A percentile compares a stretch with the other conserved stretches of the same genome.
Conservation (phyloP, 179 eudicot species). For the Actinidia chinensis region DNA sequence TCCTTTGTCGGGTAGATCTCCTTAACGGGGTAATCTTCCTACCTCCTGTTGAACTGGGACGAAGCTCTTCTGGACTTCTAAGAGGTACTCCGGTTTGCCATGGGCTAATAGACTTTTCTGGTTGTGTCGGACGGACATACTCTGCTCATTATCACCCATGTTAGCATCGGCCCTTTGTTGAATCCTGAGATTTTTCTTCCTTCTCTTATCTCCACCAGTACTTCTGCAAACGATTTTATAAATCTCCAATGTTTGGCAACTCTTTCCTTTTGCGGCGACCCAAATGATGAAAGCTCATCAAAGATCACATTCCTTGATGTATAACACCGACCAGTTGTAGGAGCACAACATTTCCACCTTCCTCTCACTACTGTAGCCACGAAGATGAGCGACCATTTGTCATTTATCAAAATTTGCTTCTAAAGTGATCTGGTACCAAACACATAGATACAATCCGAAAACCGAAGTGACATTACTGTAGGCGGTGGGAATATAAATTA, state of each 20-base stretch:
- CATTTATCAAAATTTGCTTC: too few relatives aligned
- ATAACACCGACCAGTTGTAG: neutral
- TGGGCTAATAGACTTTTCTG: neutral
- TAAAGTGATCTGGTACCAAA: too few relatives aligned
- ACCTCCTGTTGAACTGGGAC: neutral
- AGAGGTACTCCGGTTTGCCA: neutral
- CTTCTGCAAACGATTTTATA: neutral
- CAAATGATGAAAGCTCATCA: neutral
- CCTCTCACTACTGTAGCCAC: conserved; percentile 4
- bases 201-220: too few relatives aligned
- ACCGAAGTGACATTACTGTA: too few relatives aligned
- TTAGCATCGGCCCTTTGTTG: too few relatives aligned
- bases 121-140: too few relatives aligned
- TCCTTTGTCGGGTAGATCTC: neutral
- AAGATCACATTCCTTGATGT: conserved; percentile 12
- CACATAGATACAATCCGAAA: too few relatives aligned
- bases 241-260: too few relatives aligned
- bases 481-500: too few relatives aligned
- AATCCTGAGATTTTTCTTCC: neutral
- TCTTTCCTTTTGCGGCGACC: neutral
- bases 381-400: conserved; percentile 8
- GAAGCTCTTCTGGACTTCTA: neutral
- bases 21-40: neutral
- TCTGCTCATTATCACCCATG: too few relatives aligned
- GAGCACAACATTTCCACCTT: conserved; percentile 13